Base-by-base conservation (phyloP, 768 basidiomycete genomes). In the Mycena kentingensis region DNA sequence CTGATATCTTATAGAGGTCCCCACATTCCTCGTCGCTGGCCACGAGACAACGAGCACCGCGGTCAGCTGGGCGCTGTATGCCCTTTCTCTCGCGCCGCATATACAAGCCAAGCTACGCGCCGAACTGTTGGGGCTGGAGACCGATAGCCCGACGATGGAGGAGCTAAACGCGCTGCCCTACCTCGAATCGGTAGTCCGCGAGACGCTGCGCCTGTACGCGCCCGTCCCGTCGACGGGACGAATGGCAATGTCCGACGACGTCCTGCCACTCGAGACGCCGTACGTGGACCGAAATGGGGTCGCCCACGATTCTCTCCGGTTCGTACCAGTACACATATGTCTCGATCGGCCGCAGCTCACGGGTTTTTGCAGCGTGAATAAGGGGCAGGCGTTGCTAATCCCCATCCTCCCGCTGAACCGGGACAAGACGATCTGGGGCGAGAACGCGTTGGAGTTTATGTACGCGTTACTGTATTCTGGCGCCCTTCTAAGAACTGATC, bases 81-180 rank as follows among this genome's bases (percentile, higher is more conserved):
- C 78, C 1, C 71, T 90, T 8, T 68, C 78, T 0, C 70, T 77
- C 52, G 54, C 78, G 36, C 73, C 73, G 0, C 67, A 74, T 1
- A 66, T 78, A 3, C 87, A 88, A 55, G 65, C 57, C 4, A 80
- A 78, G 55, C 74, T 91, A 0, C 76, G 85, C 0, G 73, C 78
- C 1, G 87, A 91, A 58, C 70, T 86, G 1, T 64, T 79, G 10
- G 60, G 67, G 0, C 67, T 85, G 11, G 60, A 72, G 1, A 82
- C 80, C 0, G 81, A 86, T 8, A 80, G 67, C 1, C 87, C 87
- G 3, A 75, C 77, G 4, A 87, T 89, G 82, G 88, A 90, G 24
- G 77, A 84, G 26, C 76, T 91, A 1, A 77, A 80, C 49, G 70
- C 76, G 2, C 72, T 93, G 4, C 78, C 83, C 0, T 89, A 88